phyloP scores from a whole-genome alignment of 768 basidiomycete genomes.

The Tricholoma bakamatsutake region DNA sequence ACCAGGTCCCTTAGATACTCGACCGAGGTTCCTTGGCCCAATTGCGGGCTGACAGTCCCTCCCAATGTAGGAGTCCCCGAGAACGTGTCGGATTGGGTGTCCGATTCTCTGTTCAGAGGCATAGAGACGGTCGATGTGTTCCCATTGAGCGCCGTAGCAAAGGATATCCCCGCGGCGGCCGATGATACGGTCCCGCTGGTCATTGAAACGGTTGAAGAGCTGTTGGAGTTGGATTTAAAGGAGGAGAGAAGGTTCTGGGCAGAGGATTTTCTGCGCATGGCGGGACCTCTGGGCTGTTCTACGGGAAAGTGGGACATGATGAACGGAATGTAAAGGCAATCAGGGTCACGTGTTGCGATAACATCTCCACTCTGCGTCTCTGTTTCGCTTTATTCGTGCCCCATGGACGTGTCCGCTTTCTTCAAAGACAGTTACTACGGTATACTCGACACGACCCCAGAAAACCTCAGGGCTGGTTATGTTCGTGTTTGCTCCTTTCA shows the following conservation, averaged over 20 bases:
- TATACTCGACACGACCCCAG: slow-evolving; percentile 65
- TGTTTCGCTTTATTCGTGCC: slow-evolving; percentile 14
- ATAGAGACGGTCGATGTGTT: slow-evolving; percentile 38
- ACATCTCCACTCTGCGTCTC: slow-evolving; percentile 11
- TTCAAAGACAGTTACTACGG: slow-evolving; percentile 81
- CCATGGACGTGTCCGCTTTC: slow-evolving; percentile 67
- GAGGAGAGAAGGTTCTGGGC: slow-evolving; percentile 78
- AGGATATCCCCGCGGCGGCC: slow-evolving; percentile 32
- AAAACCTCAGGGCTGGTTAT: slow-evolving; percentile 59
- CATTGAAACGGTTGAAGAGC: slow-evolving; percentile 26
- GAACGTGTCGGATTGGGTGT: slow-evolving; percentile 50
- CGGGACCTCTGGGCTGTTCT: slow-evolving; percentile 39
- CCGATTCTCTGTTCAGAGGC: slow-evolving; percentile 56
- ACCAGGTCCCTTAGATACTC: slow-evolving; percentile 77
- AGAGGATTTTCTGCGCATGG: slow-evolving; percentile 81
- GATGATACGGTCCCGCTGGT: slow-evolving; percentile 22
- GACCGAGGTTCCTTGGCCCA: slow-evolving; percentile 62
- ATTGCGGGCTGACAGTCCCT: slow-evolving; percentile 37
- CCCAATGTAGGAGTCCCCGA: slow-evolving; percentile 24
- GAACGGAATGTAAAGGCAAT: neutral
- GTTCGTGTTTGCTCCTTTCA: slow-evolving; percentile 41
- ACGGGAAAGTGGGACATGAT: slow-evolving; percentile 35
- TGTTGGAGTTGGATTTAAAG: slow-evolving; percentile 35
- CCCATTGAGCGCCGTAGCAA: slow-evolving; percentile 28
- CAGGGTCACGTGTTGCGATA: slow-evolving; percentile 14